A percentile compares a stretch with the other conserved stretches of the same genome.
These are phyloP conservation scores for Podaxis sp. DNA, from an alignment of 768 basidiomycete species.

Conservation along the genomic window DNA sequence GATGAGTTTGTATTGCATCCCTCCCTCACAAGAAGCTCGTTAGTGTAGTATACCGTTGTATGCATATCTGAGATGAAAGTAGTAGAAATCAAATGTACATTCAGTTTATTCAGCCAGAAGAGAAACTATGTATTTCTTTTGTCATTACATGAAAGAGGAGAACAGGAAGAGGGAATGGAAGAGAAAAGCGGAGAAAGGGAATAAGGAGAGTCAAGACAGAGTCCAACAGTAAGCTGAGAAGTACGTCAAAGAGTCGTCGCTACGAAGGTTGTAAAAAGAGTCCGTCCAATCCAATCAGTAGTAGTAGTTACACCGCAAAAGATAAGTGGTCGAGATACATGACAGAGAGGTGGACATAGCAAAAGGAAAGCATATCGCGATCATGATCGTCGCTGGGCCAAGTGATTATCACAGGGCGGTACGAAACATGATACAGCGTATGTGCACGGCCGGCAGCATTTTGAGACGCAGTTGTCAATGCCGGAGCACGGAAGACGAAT, in stretches of 20 bases:
- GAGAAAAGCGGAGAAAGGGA: neutral
- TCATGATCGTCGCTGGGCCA: constrained; percentile 69
- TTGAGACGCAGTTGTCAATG: constrained; percentile 1
- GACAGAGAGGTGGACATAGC: constrained; percentile 21
- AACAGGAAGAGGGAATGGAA: neutral
- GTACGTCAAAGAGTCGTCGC: neutral
- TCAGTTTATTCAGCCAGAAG: neutral
- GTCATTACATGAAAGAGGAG: neutral
- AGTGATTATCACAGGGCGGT: constrained; percentile 51
- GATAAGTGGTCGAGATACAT: constrained; percentile 25
- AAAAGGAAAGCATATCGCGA: constrained; percentile 48
- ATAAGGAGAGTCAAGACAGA: neutral
- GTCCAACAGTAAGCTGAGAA: constrained; percentile 9
- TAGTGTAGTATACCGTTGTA: neutral
- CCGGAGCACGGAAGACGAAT: constrained; percentile 5
- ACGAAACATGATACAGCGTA: constrained; percentile 66
- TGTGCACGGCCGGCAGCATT: constrained; percentile 43
- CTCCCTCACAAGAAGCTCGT: neutral
- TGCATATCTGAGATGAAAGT: neutral
- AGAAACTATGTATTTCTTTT: constrained; percentile 1
- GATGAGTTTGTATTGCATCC: neutral
- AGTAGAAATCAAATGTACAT: constrained; percentile 2
- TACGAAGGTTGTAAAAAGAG: neutral
- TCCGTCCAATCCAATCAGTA: constrained; percentile 13
- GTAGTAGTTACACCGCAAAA: constrained; percentile 5